Conservation (phyloP, 2,329 filamentous ascomycete genomes). For the Chaetomiaceae sp. region DNA sequence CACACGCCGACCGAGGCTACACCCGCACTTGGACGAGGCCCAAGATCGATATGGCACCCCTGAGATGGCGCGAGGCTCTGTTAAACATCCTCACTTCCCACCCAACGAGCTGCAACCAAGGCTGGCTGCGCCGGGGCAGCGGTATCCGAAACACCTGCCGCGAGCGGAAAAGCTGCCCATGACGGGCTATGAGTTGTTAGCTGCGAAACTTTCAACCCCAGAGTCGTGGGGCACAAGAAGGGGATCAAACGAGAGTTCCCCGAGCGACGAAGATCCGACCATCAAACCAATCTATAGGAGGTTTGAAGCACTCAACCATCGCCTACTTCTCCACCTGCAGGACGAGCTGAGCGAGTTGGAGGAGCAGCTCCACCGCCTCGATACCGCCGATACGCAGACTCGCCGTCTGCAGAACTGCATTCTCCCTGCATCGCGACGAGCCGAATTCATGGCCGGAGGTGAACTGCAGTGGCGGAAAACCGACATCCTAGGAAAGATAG, state of each 20-base stretch:
- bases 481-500: slow-evolving; percentile 58
- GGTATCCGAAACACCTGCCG: slow-evolving; percentile 34
- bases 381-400: slow-evolving; percentile 52
- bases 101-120: slow-evolving; percentile 34
- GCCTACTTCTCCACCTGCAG: slow-evolving; percentile 76
- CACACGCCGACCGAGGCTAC: not conserved
- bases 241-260: not conserved
- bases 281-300: slow-evolving; percentile 69
- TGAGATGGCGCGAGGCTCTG: slow-evolving; percentile 40
- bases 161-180: slow-evolving; percentile 42
- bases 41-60: slow-evolving; percentile 38
- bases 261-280: slow-evolving; percentile 21
- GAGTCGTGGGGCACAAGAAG: not conserved
- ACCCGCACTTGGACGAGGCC: not conserved
- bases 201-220: slow-evolving; percentile 44
- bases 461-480: slow-evolving; percentile 58
- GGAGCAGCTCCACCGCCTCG: slow-evolving; percentile 67
- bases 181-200: slow-evolving; percentile 60
- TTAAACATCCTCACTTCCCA: slow-evolving; percentile 36
- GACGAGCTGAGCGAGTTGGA: slow-evolving; percentile 81
- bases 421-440: slow-evolving; percentile 56
- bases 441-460: slow-evolving; percentile 49
- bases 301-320: slow-evolving; percentile 78
- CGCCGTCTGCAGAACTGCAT: slow-evolving; percentile 41
- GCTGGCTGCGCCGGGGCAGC: slow-evolving; percentile 12